Evolutionary conservation across 1,139 yeast genomes (phyloP), one percentile per base, ranked within the genome.

Genomic region (Zygosaccharomyces pseudobailii): DNA sequence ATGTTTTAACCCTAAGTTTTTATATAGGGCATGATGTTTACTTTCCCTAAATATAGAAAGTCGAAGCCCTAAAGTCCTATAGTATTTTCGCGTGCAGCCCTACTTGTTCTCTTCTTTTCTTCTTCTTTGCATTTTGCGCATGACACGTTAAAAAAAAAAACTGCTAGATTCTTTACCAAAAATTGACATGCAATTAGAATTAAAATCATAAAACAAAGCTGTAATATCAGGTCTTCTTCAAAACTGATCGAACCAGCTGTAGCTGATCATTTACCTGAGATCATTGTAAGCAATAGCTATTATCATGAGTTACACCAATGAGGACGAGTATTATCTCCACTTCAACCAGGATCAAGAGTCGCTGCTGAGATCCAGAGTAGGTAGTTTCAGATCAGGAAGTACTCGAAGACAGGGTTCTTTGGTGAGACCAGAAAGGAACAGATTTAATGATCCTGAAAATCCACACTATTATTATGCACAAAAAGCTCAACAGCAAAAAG

Each of bases 381-480:
- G 46, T 19, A 39, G 46, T 8, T 30, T 31, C 19, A 44, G 42
- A 28, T 43, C 50, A 6, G 47, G 40, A 13, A 28, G 45, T 13
- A 55, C 56, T 28, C 55, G 54, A 21, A 53, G 66, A 48, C 63
- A 60, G 38, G 62, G 59, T 13, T 85, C 95, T 1, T 72, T 88
- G 53, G 85, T 87, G 36, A 75, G 87, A 53, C 95, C 94, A 2
- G 96, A 88, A 64, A 74, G 96, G 54, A 80, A 84, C 42, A 72
- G 89, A 47, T 71, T 85, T 53, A 73, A 76, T 55, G 76, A 79
- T 55, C 81, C 79, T 10, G 76, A 75, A 51, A 87, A 86, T 62
- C 94, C 92, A 2, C 80, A 84, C 48, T 85, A 75, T 66, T 90
- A 86, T 64, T 87, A 87, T 66, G 78, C 88, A n/a, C 90, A 85